Base-by-base conservation (phyloP, 2,329 filamentous ascomycete species). In the Fusarium sp. region DNA sequence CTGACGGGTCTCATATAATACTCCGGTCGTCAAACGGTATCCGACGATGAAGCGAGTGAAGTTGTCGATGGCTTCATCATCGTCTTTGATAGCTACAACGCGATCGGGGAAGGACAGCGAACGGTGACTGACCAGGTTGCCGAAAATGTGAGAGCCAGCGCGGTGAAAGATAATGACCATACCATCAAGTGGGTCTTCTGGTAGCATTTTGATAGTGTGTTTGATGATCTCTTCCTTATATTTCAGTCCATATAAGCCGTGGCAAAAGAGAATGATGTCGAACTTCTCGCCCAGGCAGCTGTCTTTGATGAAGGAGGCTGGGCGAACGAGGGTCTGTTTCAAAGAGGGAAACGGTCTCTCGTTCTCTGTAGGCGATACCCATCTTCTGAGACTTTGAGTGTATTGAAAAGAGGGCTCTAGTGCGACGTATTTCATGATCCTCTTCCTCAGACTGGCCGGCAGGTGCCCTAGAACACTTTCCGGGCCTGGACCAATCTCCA, bases 221-320 rank as follows among this genome's bases (percentile, higher is more conserved):
- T 85, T 76, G 68, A 91, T 84, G 65, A 82, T 84, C 4, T 19
- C 76, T n/a, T 69, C 73, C 70, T 88, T 86, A 5, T 83, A 82
- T 1, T 81, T 82, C 85, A 91, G 87, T 66, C 87, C 88, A 70
- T 91, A 90, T 85, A 91, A 85, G 80, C 89, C 90, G 76, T 91
- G 89, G 71, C 88, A 91, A 78, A 91, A 89, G 9, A 92, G 74
- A 23, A 91, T 77, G 44, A 90, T 18, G 69, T 91, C 84, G 73
- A 85, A 91, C 65, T 80, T 84, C 27, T 83, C 77, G 37, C 79
- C 72, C 2, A n/a, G 71, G 29, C 77, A 71, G 45, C 67, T 72
- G 12, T 83, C 62, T n/a, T 78, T 61, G 65, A 18, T 66, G 72
- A 89, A 89, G 15, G 82, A 78, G 10, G 60, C 46, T 73, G 54